These are phyloP conservation scores for Domatiomyces globalis DNA, from an alignment of 2,329 filamentous ascomycete species.

Conservation along the genomic window DNA sequence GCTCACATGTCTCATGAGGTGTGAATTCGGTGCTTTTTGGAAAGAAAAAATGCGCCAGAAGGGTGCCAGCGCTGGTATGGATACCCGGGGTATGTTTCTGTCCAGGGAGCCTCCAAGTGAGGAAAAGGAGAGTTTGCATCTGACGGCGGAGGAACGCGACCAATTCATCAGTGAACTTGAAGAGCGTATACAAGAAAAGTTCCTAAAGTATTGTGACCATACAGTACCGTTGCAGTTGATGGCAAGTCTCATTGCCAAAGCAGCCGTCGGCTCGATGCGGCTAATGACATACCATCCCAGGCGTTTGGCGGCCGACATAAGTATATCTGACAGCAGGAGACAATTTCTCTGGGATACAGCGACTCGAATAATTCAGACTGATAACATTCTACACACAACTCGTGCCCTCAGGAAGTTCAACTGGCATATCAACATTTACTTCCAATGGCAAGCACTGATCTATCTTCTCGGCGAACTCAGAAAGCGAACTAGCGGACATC, in stretches of 20 bases:
- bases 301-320: constrained; percentile 21
- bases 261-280: constrained; percentile 31
- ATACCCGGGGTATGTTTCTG: background rate
- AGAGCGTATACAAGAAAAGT: constrained; percentile 40
- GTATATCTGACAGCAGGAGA: constrained; percentile 23
- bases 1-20: constrained; percentile 47
- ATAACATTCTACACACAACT: constrained; percentile 28
- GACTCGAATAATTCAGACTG: constrained; percentile 26
- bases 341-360: constrained; percentile 29
- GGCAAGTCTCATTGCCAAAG: constrained; percentile 30
- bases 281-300: constrained; percentile 34
- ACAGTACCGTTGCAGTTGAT: constrained; percentile 35
- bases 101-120: constrained; percentile 8
- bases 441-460: constrained; percentile 40
- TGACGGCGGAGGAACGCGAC: constrained; percentile 25
- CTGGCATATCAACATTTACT: constrained; percentile 36
- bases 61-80: background rate
- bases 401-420: constrained; percentile 27
- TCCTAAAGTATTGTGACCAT: constrained; percentile 39
- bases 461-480: constrained; percentile 34
- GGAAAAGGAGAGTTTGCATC: constrained; percentile 8
- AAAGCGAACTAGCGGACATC: constrained; percentile 24
- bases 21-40: constrained; percentile 45
- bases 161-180: constrained; percentile 31
- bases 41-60: constrained; percentile 9